These are phyloP conservation scores for Penicillium lagena DNA, from an alignment of 495 filamentous ascomycete species.

Conservation along the genomic window DNA sequence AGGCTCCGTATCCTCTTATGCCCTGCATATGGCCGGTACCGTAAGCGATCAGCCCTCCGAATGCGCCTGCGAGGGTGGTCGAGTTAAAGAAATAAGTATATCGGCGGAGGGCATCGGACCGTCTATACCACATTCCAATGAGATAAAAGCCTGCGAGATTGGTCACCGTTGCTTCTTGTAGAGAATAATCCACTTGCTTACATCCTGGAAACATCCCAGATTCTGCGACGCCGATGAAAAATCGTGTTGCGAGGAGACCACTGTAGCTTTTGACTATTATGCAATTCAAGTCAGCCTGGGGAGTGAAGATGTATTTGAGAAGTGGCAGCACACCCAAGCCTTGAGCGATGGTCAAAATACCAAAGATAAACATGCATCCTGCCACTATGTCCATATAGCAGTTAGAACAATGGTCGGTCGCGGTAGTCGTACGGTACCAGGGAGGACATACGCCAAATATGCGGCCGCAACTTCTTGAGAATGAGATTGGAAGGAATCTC, in stretches of 20 bases:
- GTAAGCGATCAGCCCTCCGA: constrained; percentile 65
- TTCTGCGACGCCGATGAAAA: constrained; percentile 79
- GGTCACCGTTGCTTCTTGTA: too few relatives aligned
- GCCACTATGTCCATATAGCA: constrained; percentile 39
- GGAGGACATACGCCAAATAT: constrained; percentile 49
- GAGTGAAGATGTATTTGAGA: too few relatives aligned
- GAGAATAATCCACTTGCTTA: too few relatives aligned
- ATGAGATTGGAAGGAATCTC: constrained; percentile 75
- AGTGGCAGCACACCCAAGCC: too few relatives aligned
- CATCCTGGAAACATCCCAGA: constrained; percentile 49
- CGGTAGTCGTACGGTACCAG: not conserved
- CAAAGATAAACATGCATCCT: constrained; percentile 63
- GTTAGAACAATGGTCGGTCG: not conserved
- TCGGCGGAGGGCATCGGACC: constrained; percentile 23
- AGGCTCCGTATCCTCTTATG: constrained; percentile 56
- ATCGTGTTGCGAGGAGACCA: constrained; percentile 66
- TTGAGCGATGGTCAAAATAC: constrained; percentile 65
- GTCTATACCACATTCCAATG: constrained; percentile 47
- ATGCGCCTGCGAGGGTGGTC: constrained; percentile 19
- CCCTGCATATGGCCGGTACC: constrained; percentile 75
- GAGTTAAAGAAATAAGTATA: constrained; percentile 27
- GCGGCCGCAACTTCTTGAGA: constrained; percentile 63
- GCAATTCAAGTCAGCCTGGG: too few relatives aligned
- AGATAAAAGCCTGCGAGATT: too few relatives aligned
- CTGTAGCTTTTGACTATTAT: constrained; percentile 65